Evolutionary conservation across 1,139 yeast species (phyloP).

Genomic region (Barnettozyma hawaiiensis): DNA sequence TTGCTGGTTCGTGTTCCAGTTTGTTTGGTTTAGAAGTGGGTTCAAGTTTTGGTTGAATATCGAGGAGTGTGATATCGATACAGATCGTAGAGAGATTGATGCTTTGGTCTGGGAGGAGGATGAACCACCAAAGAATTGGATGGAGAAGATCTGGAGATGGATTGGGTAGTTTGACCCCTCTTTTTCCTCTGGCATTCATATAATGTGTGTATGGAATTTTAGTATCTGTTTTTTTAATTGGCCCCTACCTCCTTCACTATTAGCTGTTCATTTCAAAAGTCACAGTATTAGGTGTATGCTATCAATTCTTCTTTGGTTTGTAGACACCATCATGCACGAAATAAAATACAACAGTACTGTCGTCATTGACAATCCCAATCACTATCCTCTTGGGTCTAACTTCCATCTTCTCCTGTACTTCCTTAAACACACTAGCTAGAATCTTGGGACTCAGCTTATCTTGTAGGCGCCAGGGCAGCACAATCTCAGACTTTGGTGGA

Average conservation of each 20-base stretch:
- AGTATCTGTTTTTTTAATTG: too few species aligned
- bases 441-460: conserved; percentile 31
- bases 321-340: conserved; percentile 58
- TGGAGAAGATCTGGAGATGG: conserved; percentile 7
- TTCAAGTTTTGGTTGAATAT: conserved; percentile 31
- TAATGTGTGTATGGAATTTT: too few species aligned
- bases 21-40: background rate
- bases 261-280: background rate
- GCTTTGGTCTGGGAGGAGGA: conserved; percentile 50
- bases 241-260: background rate
- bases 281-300: background rate
- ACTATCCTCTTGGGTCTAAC: conserved; percentile 41
- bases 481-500: conserved; percentile 21
- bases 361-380: conserved; percentile 53
- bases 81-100: conserved; percentile 57
- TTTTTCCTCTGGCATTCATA: too few species aligned
- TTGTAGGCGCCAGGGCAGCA: conserved; percentile 30
- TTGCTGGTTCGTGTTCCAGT: background rate
- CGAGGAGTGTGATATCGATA: conserved; percentile 56
- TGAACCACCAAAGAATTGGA: conserved; percentile 4
- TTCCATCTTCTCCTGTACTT: conserved; percentile 19
- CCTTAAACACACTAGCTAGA: conserved; percentile 26
- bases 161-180: background rate
- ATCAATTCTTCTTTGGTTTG: conserved; percentile 50
- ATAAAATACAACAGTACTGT: conserved; percentile 65